These are phyloP conservation scores for Torulaspora indica DNA, from an alignment of 805 yeast species.

Conservation along the genomic window DNA sequence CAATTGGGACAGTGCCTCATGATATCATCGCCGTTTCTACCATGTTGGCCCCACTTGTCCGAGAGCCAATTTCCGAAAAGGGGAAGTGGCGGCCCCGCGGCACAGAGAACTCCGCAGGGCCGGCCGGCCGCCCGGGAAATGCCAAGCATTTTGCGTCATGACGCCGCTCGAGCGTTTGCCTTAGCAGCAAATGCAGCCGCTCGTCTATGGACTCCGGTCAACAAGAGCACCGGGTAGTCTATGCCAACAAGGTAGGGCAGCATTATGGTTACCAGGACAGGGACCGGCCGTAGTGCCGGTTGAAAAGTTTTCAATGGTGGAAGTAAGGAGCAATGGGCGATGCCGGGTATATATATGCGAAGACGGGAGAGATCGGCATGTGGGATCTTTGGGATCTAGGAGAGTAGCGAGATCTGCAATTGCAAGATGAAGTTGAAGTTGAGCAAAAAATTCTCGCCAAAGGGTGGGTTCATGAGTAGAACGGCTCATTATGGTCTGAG, in stretches of 20 bases:
- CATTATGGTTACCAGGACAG: neutral
- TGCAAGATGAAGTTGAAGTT: neutral
- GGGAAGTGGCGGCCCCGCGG: neutral
- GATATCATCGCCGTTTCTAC: no score
- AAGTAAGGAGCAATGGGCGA: neutral
- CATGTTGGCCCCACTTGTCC: neutral
- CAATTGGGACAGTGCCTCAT: no score
- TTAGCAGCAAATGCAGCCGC: neutral
- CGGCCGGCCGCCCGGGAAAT: neutral
- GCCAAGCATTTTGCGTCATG: conserved; percentile 1
- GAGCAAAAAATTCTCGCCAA: conserved; percentile 28
- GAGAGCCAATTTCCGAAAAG: neutral
- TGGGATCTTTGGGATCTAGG: neutral
- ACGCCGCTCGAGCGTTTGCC: neutral
- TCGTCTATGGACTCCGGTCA: neutral
- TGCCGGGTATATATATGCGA: neutral
- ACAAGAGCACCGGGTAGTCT: no score
- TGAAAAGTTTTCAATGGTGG: neutral
- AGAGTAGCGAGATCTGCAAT: neutral
- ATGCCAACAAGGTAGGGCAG: no score
- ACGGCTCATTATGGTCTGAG: conserved; percentile 53
- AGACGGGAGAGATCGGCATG: neutral
- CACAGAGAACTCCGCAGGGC: neutral
- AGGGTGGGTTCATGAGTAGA: conserved; percentile 31
- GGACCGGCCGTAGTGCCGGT: neutral